Conservation (phyloP, 2,329 filamentous ascomycete species). For the Xylariaceae sp. region DNA sequence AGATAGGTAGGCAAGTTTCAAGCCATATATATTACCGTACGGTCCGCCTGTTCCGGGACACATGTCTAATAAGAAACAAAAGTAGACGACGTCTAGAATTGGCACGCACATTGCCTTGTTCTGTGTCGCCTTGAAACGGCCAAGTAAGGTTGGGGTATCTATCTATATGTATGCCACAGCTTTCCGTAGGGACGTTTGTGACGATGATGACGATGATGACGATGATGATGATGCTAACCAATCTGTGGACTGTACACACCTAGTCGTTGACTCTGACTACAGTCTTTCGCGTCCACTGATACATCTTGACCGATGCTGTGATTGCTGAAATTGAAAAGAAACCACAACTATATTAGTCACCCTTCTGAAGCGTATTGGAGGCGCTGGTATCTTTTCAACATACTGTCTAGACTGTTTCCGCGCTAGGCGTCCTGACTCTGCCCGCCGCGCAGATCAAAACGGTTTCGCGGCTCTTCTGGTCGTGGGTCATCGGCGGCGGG, state of each 20-base stretch:
- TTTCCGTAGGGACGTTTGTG: not conserved
- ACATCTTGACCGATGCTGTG: not conserved
- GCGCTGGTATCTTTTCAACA: slow-evolving; percentile 9
- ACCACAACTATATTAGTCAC: slow-evolving; percentile 14
- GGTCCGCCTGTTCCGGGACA: no score
- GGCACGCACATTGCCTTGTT: no score
- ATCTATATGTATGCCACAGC: not conserved
- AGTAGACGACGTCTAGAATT: no score
- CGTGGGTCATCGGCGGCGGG: not conserved
- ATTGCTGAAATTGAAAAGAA: slow-evolving; percentile 4
- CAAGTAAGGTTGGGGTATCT: no score
- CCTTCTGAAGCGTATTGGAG: slow-evolving; percentile 5
- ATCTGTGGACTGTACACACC: not conserved
- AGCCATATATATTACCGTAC: no score
- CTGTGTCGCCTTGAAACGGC: no score
- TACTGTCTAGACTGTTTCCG: slow-evolving; percentile 9
- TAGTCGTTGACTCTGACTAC: not conserved
- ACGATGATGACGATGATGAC: not conserved
- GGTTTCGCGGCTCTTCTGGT: not conserved
- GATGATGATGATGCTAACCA: not conserved
- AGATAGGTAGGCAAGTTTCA: no score
- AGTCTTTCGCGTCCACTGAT: not conserved
- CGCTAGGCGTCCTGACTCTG: not conserved
- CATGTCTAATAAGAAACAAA: no score
- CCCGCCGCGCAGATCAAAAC: not conserved